phyloP scores from a whole-genome alignment of 2,329 filamentous ascomycete species.

The Alternaria infectoria region DNA sequence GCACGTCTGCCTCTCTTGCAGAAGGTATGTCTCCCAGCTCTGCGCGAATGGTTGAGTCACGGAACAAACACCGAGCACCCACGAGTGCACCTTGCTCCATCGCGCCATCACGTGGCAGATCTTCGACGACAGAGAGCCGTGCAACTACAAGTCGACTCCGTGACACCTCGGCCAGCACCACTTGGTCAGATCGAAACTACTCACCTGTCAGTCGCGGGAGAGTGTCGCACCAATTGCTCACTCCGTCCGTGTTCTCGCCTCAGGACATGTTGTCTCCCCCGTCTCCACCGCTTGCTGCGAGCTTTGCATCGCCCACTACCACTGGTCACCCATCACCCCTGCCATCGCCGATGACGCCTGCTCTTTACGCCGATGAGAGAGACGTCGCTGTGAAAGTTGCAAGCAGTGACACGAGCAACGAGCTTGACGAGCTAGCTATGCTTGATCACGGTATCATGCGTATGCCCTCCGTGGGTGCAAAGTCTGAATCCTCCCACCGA shows the following conservation, averaged over 20 bases:
- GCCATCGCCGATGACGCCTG: slow-evolving; percentile 47
- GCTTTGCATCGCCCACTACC: slow-evolving; percentile 39
- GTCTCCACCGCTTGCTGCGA: slow-evolving; percentile 30
- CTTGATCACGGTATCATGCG: slow-evolving; percentile 34
- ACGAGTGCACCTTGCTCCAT: slow-evolving; percentile 29
- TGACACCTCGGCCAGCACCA: slow-evolving; percentile 39
- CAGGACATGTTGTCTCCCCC: slow-evolving; percentile 40
- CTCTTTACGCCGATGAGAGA: slow-evolving; percentile 31
- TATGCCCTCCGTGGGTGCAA: slow-evolving; percentile 29
- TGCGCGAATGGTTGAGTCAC: slow-evolving; percentile 25
- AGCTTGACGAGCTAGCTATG: slow-evolving; percentile 35
- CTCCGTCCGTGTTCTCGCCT: slow-evolving; percentile 38
- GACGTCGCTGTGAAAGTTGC: slow-evolving; percentile 46
- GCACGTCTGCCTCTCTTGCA: slow-evolving; percentile 35
- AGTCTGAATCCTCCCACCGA: slow-evolving; percentile 30
- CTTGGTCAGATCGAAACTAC: slow-evolving; percentile 21
- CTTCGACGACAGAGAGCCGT: slow-evolving; percentile 21
- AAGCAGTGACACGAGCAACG: slow-evolving; percentile 43
- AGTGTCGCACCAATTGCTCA: slow-evolving; percentile 28
- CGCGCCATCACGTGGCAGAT: slow-evolving; percentile 34
- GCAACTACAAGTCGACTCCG: slow-evolving; percentile 29
- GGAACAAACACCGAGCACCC: slow-evolving; percentile 20
- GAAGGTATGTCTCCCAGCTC: slow-evolving; percentile 38
- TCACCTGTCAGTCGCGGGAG: slow-evolving; percentile 20
- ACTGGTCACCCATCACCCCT: slow-evolving; percentile 39